A percentile compares a stretch with the other conserved stretches of the same genome.
phyloP scores from a whole-genome alignment of 2,329 filamentous ascomycete species.

The Colletotrichum siamense region DNA sequence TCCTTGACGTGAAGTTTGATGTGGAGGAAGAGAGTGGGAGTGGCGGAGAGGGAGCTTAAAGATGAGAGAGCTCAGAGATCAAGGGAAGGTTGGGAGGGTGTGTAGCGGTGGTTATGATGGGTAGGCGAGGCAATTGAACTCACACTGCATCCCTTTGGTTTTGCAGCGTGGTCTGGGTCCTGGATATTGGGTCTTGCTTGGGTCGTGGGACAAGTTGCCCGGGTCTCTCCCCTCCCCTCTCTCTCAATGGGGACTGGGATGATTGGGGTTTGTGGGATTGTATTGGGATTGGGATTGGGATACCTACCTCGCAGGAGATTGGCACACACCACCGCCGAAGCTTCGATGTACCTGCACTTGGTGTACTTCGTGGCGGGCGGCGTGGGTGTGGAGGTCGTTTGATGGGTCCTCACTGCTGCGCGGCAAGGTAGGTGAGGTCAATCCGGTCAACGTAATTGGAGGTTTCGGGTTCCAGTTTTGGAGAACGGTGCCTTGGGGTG shows the following conservation, averaged over 20 bases:
- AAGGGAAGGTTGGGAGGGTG: slow-evolving; percentile 16
- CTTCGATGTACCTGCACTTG: not conserved
- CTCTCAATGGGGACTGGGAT: slow-evolving; percentile 15
- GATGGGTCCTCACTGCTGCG: slow-evolving; percentile 16
- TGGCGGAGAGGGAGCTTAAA: slow-evolving; percentile 22
- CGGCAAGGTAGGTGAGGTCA: slow-evolving; percentile 17
- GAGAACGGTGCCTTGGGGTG: slow-evolving; percentile 2
- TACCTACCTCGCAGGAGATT: not conserved
- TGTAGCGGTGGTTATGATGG: slow-evolving; percentile 12
- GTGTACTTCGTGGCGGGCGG: slow-evolving; percentile 5
- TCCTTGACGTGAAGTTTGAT: slow-evolving; percentile 15
- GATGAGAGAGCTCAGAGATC: slow-evolving; percentile 10
- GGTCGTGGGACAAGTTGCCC: slow-evolving; percentile 3
- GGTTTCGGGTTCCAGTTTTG: slow-evolving; percentile 12
- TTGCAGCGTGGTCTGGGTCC: slow-evolving; percentile 14
- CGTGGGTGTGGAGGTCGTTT: slow-evolving; percentile 18
- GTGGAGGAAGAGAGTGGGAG: not conserved
- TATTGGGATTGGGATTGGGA: not conserved
- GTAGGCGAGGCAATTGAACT: slow-evolving; percentile 16
- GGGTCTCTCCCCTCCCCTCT: not conserved
- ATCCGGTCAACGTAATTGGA: slow-evolving; percentile 19
- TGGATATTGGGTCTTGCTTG: slow-evolving; percentile 11
- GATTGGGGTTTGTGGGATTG: slow-evolving; percentile 12
- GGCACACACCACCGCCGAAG: not conserved
- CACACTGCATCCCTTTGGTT: slow-evolving; percentile 16